Conservation (phyloP, 2,329 filamentous ascomycete species). For the Endoconidiophora polonica region DNA sequence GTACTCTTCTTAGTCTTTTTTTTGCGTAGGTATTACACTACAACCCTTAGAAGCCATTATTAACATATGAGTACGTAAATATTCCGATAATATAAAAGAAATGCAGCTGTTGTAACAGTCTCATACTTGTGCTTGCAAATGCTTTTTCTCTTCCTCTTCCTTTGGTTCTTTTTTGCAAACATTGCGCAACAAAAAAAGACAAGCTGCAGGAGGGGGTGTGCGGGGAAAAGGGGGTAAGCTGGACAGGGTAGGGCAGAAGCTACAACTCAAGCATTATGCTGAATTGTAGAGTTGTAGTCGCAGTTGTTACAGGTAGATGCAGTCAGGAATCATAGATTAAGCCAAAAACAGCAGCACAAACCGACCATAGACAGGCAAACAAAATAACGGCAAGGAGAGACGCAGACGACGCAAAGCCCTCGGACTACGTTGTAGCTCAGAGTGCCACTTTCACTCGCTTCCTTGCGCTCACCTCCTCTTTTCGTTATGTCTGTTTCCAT, state of each 20-base stretch:
- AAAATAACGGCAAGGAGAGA: neutral
- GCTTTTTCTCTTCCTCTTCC: neutral
- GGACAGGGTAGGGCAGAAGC: neutral
- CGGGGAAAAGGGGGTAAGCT: neutral
- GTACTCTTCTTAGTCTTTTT: no score
- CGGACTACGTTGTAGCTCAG: neutral
- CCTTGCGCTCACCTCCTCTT: neutral
- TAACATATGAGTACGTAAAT: no score
- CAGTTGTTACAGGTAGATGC: neutral
- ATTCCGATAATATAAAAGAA: no score
- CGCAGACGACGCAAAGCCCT: no score
- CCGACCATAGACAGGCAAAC: neutral
- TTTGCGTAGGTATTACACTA: no score
- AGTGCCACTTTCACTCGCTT: neutral
- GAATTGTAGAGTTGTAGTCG: no score
- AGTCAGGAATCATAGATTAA: neutral
- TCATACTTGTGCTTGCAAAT: neutral
- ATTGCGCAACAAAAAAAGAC: neutral
- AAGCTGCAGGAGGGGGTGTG: no score
- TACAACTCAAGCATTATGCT: neutral
- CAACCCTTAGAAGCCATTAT: no score
- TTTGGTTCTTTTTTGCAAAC: neutral
- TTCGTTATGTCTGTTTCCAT: no score
- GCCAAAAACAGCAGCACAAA: constrained; percentile 3
- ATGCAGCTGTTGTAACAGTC: no score